Percentiles rank a stretch among this genome's conserved stretches.
phyloP scores from a whole-genome alignment of 192 early-diverging fungal species.

The Glomus cerebriforme region DNA sequence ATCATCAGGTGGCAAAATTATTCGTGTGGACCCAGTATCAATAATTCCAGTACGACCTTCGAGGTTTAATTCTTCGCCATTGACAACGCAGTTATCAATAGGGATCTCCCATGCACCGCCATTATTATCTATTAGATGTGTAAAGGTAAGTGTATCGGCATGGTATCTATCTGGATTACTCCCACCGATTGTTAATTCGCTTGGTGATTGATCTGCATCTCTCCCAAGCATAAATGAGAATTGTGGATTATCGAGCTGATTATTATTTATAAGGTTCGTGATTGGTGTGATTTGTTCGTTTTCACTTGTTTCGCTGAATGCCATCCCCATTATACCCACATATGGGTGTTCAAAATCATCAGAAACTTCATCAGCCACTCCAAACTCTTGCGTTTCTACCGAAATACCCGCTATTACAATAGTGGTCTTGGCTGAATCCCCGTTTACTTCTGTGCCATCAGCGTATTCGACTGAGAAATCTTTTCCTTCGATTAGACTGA shows the following conservation, averaged over 20 bases:
- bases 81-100: background rate
- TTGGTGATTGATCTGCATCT: background rate
- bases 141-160: background rate
- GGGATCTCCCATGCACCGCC: background rate
- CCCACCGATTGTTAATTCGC: background rate
- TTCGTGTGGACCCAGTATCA: background rate
- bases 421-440: background rate
- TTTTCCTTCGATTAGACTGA: background rate
- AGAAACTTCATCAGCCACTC: background rate
- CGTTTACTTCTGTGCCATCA: background rate
- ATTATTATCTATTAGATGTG: background rate
- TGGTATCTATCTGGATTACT: background rate
- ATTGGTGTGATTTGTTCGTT: background rate
- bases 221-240: background rate
- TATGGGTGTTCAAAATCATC: background rate
- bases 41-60: background rate
- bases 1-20: background rate
- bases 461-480: background rate
- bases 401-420: background rate
- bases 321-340: background rate
- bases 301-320: background rate
- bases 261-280: background rate
- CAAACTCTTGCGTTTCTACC: background rate
- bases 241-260: background rate
- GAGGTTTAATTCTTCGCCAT: background rate